Evolutionary conservation across 768 basidiomycete species (phyloP).

Genomic region (Suillus ampliporus): DNA sequence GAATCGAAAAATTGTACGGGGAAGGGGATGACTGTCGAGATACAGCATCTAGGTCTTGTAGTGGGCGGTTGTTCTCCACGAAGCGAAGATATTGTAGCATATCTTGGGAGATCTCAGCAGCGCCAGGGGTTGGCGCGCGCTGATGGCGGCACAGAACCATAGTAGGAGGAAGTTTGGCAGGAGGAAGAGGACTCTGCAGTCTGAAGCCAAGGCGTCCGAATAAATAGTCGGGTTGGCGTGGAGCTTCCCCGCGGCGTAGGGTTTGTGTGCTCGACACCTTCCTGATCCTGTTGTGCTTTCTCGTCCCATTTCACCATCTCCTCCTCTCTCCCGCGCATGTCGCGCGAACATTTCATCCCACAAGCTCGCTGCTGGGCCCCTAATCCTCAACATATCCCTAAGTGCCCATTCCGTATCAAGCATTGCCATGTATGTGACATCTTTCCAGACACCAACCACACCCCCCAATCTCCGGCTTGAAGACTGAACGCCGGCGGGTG

Average conservation of each 20-base stretch:
- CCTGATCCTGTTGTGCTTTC: slow-evolving; percentile 30
- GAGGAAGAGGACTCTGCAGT: slow-evolving; percentile 17
- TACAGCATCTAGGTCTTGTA: not conserved
- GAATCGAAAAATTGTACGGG: slow-evolving; percentile 30
- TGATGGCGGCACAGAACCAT: slow-evolving; percentile 27
- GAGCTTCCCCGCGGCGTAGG: slow-evolving; percentile 31
- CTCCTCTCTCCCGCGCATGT: slow-evolving; percentile 62
- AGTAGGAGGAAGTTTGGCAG: slow-evolving; percentile 19
- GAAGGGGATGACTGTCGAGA: slow-evolving; percentile 20
- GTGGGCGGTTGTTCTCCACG: slow-evolving; percentile 10
- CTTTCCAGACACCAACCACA: slow-evolving; percentile 55
- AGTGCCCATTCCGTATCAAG: slow-evolving; percentile 66
- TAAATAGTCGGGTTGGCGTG: slow-evolving; percentile 20
- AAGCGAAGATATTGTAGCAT: slow-evolving; percentile 14
- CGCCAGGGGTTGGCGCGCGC: slow-evolving; percentile 15
- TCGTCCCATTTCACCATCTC: slow-evolving; percentile 60
- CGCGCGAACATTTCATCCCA: slow-evolving; percentile 70
- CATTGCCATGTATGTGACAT: slow-evolving; percentile 64
- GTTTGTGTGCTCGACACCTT: slow-evolving; percentile 51
- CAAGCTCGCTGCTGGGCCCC: slow-evolving; percentile 42
- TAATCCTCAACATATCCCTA: slow-evolving; percentile 21
- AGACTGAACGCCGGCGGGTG: slow-evolving; percentile 59
- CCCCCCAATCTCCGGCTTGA: slow-evolving; percentile 44
- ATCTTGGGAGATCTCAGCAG: slow-evolving; percentile 15
- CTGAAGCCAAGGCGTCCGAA: slow-evolving; percentile 11